A percentile compares a stretch with the other conserved stretches of the same genome.
Conservation (phyloP, 2,329 filamentous ascomycete species). For the Arthrinium phaeospermum region DNA sequence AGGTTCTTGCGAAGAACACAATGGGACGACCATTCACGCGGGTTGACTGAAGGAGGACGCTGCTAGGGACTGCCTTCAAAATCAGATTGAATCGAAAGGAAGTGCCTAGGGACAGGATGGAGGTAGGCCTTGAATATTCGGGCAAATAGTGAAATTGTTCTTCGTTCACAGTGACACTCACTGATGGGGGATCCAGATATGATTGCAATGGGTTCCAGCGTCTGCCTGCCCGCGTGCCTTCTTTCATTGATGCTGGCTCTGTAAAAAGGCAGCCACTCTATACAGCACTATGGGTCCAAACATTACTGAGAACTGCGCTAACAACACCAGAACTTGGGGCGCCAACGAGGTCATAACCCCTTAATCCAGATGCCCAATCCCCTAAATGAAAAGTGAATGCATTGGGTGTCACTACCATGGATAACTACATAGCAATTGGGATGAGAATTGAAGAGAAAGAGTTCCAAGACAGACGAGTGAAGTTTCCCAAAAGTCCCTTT, state of each 20-base stretch:
- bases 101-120: neutral
- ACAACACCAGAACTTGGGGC: neutral
- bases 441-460: neutral
- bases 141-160: neutral
- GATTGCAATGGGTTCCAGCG: neutral
- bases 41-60: neutral
- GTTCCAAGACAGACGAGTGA: neutral
- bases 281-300: neutral
- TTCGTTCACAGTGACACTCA: neutral
- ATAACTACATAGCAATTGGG: too few species aligned
- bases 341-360: neutral
- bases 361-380: neutral
- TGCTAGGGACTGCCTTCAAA: neutral
- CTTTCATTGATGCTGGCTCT: neutral
- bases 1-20: neutral
- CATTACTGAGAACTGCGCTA: neutral
- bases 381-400: neutral
- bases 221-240: neutral
- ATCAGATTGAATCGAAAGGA: neutral
- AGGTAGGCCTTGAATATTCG: neutral
- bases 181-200: neutral
- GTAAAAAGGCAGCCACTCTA: neutral
- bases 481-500: neutral
- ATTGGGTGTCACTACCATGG: too few species aligned
- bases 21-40: neutral